Evolutionary conservation across 371 early-diverging fungal genomes (phyloP).

Genomic region (Massospora cicadina): DNA sequence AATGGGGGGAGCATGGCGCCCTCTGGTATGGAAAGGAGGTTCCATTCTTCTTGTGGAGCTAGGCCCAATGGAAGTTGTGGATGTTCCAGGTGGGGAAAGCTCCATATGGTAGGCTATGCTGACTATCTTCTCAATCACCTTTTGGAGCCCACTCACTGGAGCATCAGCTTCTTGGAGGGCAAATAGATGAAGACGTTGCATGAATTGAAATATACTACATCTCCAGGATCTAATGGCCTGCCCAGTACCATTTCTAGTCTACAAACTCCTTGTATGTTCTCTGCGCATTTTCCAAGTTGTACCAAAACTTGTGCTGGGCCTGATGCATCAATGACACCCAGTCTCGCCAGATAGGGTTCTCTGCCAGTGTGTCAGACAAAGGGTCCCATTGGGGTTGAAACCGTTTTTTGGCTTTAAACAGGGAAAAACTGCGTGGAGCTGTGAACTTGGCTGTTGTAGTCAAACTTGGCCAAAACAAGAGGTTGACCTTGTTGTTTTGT

Average conservation of each 20-base stretch:
- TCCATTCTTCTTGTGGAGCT: neutral
- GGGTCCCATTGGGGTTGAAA: neutral
- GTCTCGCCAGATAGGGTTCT: neutral
- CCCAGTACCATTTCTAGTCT: neutral
- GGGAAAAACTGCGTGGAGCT: slow-evolving; percentile 15
- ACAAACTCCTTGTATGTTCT: slow-evolving; percentile 1
- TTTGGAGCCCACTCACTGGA: slow-evolving; percentile 4
- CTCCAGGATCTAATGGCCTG: neutral
- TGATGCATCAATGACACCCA: neutral
- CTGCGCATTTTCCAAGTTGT: neutral
- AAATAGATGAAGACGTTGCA: slow-evolving; percentile 3
- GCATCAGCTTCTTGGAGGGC: neutral
- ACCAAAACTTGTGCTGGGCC: neutral
- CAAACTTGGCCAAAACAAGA: slow-evolving; percentile 28
- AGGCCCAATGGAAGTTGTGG: slow-evolving; percentile 6
- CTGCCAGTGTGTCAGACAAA: neutral
- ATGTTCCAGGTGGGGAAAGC: slow-evolving; percentile 7
- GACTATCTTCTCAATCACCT: slow-evolving; percentile 5
- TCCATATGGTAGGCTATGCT: slow-evolving; percentile 7
- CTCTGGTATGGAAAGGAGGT: neutral
- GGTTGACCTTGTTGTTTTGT: slow-evolving; percentile 25
- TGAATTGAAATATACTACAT: neutral
- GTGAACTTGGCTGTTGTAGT: slow-evolving; percentile 24
- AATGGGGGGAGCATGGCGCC: neutral
- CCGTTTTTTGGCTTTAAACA: slow-evolving; percentile 18